A percentile compares a stretch with the other conserved stretches of the same genome.
Evolutionary conservation across 2,329 filamentous ascomycete genomes (phyloP).

Genomic region (Pseudocercospora pini-densiflorae): DNA sequence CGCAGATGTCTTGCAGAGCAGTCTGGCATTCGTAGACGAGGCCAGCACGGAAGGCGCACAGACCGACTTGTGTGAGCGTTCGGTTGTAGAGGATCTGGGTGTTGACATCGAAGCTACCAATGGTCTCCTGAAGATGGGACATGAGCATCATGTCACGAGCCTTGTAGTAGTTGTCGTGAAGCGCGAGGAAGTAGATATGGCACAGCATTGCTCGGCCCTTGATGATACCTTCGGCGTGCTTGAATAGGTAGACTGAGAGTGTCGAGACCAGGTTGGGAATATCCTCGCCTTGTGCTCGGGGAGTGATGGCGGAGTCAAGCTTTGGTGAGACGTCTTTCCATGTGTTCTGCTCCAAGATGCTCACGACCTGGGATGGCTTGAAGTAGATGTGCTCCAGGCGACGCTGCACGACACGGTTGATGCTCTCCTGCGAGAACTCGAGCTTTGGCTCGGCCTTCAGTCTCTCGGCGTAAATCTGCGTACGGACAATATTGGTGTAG

Average conservation of each 20-base stretch:
- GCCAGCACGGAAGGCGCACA: slow-evolving; percentile 96
- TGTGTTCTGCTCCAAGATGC: slow-evolving; percentile 90
- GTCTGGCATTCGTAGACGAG: slow-evolving; percentile 98
- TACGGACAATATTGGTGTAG: slow-evolving; percentile 90
- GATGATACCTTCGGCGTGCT: slow-evolving; percentile 92
- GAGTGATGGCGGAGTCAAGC: slow-evolving; percentile 80
- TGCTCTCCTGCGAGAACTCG: slow-evolving; percentile 78
- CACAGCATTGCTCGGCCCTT: slow-evolving; percentile 96
- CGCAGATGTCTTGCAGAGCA: slow-evolving; percentile 96
- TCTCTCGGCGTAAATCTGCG: slow-evolving; percentile 84
- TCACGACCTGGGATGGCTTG: slow-evolving; percentile 93
- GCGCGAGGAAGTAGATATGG: slow-evolving; percentile 97
- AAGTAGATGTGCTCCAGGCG: slow-evolving; percentile 98
- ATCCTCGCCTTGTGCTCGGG: slow-evolving; percentile 70
- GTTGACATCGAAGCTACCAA: slow-evolving; percentile 93
- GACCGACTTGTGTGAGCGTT: slow-evolving; percentile 94
- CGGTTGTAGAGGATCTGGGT: slow-evolving; percentile 99
- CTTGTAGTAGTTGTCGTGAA: slow-evolving; percentile 98
- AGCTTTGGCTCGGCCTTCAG: slow-evolving; percentile 72
- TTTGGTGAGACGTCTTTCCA: slow-evolving; percentile 78
- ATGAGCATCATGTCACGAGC: slow-evolving; percentile 99
- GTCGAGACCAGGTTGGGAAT: slow-evolving; percentile 77
- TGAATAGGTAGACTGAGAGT: slow-evolving; percentile 94
- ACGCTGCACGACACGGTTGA: slow-evolving; percentile 93
- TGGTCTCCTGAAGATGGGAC: slow-evolving; percentile 98